phyloP scores from a whole-genome alignment of 2,329 filamentous ascomycete genomes.

The Aureobasidium uvarum region DNA sequence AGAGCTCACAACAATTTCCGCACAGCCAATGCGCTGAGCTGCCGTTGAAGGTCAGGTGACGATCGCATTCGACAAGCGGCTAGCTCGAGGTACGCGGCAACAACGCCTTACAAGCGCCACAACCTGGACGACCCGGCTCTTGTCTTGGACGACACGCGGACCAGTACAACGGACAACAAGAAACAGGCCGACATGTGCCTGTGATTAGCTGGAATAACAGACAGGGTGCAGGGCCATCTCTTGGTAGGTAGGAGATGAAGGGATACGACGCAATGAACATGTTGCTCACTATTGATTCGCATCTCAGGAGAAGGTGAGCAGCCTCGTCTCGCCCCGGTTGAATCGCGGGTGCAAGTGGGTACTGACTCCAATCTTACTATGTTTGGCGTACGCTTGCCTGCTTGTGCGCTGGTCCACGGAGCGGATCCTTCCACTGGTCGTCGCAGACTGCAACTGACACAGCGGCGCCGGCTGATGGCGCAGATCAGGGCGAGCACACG shows the following conservation, averaged over 20 bases:
- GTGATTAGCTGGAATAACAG: neutral
- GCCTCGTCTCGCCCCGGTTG: slow-evolving; percentile 22
- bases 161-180: slow-evolving; percentile 21
- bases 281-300: slow-evolving; percentile 9
- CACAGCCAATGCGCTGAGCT: slow-evolving; percentile 11
- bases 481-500: slow-evolving; percentile 24
- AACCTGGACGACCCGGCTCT: slow-evolving; percentile 13
- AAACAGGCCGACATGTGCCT: slow-evolving; percentile 5
- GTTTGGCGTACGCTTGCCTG: slow-evolving; percentile 20
- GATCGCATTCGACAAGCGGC: slow-evolving; percentile 5
- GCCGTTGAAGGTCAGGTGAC: slow-evolving; percentile 23
- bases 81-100: slow-evolving; percentile 17
- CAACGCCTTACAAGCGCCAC: slow-evolving; percentile 21
- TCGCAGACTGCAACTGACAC: slow-evolving; percentile 23
- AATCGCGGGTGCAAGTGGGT: slow-evolving; percentile 14
- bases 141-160: slow-evolving; percentile 21
- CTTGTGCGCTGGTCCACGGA: neutral
- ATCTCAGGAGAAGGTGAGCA: slow-evolving; percentile 8
- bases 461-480: slow-evolving; percentile 14
- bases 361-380: slow-evolving; percentile 13
- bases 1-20: slow-evolving; percentile 19
- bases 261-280: slow-evolving; percentile 12
- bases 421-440: slow-evolving; percentile 21
- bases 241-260: neutral
- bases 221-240: slow-evolving; percentile 3